phyloP scores from a whole-genome alignment of 108 stramenopile genomes.

The Asterionellopsis glacialis region DNA sequence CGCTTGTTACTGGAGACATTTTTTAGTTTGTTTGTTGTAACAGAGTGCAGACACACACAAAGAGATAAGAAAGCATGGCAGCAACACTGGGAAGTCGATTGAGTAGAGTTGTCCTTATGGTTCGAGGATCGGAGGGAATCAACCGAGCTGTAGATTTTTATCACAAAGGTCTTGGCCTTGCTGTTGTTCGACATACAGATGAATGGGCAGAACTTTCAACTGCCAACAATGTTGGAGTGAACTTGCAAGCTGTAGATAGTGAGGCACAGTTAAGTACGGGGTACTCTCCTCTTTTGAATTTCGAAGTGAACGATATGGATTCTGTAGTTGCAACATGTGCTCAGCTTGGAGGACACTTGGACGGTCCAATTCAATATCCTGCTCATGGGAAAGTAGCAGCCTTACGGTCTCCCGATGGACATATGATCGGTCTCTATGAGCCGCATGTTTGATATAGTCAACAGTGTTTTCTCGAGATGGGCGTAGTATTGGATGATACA shows the following conservation, averaged over 20 bases:
- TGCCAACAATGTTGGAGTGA: slow-evolving; percentile 22
- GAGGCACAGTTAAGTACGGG: slow-evolving; percentile 74
- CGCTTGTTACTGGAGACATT: no score
- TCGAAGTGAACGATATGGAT: slow-evolving; percentile 80
- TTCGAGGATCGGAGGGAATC: slow-evolving; percentile 70
- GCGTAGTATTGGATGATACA: no score
- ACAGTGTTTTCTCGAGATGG: no score
- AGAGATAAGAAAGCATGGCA: not conserved
- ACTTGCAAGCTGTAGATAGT: slow-evolving; percentile 49
- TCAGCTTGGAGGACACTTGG: slow-evolving; percentile 75
- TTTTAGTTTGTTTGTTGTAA: no score
- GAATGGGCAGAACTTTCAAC: slow-evolving; percentile 69
- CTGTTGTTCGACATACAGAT: slow-evolving; percentile 70
- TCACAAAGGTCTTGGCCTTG: slow-evolving; percentile 62
- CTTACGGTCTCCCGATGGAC: slow-evolving; percentile 72
- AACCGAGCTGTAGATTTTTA: slow-evolving; percentile 78
- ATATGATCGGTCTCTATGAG: slow-evolving; percentile 86
- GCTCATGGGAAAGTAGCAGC: slow-evolving; percentile 87
- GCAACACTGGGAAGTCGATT: slow-evolving; percentile 24
- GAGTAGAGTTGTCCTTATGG: slow-evolving; percentile 72
- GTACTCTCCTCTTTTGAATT: slow-evolving; percentile 71
- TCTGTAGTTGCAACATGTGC: slow-evolving; percentile 56
- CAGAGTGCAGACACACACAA: no score
- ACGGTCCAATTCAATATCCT: slow-evolving; percentile 88
- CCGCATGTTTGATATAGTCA: slow-evolving; percentile 11